Percentiles rank a stretch among this genome's conserved stretches.
phyloP scores from a whole-genome alignment of 1,139 yeast species.

The Protomyces gravidus region DNA sequence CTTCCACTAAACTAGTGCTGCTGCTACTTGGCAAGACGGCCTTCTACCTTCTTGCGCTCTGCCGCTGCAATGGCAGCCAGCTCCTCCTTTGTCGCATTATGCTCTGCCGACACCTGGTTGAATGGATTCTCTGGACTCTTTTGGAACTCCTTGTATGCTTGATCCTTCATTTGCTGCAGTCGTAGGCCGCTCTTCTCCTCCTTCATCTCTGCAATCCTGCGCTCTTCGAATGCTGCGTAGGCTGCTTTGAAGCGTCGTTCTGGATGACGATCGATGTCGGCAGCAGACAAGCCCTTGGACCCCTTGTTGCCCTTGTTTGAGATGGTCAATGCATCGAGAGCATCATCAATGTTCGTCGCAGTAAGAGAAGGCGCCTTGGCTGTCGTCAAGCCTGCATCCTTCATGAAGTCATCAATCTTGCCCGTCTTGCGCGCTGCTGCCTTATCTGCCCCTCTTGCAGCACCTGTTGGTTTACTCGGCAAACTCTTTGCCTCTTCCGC shows the following conservation, averaged over 20 bases:
- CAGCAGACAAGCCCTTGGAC: slow-evolving; percentile 47
- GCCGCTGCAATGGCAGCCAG: slow-evolving; percentile 18
- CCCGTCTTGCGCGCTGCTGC: slow-evolving; percentile 60
- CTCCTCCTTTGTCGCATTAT: slow-evolving; percentile 42
- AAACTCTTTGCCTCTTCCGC: slow-evolving; percentile 64
- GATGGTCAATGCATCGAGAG: slow-evolving; percentile 65
- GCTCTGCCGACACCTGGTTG: slow-evolving; percentile 66
- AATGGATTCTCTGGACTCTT: slow-evolving; percentile 78
- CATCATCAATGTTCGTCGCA: slow-evolving; percentile 74
- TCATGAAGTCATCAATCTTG: slow-evolving; percentile 58
- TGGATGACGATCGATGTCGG: slow-evolving; percentile 78
- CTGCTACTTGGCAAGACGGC: slow-evolving; percentile 13
- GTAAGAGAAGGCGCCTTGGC: slow-evolving; percentile 49
- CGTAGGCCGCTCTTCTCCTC: slow-evolving; percentile 78
- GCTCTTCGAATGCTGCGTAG: slow-evolving; percentile 63
- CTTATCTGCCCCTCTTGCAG: slow-evolving; percentile 69
- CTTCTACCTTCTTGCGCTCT: slow-evolving; percentile 23
- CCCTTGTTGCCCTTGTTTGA: slow-evolving; percentile 41
- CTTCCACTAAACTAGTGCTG: too few species aligned
- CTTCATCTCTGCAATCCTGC: slow-evolving; percentile 66
- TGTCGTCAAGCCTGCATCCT: slow-evolving; percentile 28
- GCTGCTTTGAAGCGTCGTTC: slow-evolving; percentile 88
- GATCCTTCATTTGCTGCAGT: slow-evolving; percentile 69
- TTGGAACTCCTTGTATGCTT: slow-evolving; percentile 73
- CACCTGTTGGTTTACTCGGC: slow-evolving; percentile 53